phyloP scores from a whole-genome alignment of 345 rosid genomes.

The Durio zibethinus region DNA sequence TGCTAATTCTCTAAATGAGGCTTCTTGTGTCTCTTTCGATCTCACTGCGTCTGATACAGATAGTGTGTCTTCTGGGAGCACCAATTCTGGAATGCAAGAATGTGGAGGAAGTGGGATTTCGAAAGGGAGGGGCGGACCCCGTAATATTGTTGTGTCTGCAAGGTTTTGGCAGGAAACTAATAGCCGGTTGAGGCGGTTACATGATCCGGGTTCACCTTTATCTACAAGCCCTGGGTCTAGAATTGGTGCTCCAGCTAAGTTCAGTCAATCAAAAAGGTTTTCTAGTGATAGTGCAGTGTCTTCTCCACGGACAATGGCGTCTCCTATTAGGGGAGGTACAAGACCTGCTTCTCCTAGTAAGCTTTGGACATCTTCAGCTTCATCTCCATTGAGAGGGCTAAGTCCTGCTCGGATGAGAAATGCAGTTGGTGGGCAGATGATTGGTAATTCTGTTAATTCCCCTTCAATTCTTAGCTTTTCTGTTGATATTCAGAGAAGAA shows the following conservation, averaged over 20 bases:
- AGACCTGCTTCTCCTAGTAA: constrained; percentile 82
- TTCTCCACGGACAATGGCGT: constrained; percentile 62
- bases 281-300: constrained; percentile 47
- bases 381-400: constrained; percentile 56
- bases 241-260: constrained; percentile 49
- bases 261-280: constrained; percentile 60
- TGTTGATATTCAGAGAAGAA: constrained; percentile 82
- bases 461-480: constrained; percentile 89
- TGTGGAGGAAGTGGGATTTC: constrained; percentile 35
- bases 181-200: constrained; percentile 77
- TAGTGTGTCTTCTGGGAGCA: constrained; percentile 75
- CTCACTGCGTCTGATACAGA: constrained; percentile 72
- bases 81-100: constrained; percentile 51
- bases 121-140: constrained; percentile 41
- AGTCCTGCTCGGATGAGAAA: constrained; percentile 75
- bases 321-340: constrained; percentile 55
- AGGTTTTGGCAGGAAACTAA: constrained; percentile 97
- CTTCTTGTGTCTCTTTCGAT: constrained; percentile 44
- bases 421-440: constrained; percentile 33
- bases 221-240: constrained; percentile 58
- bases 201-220: constrained; percentile 77
- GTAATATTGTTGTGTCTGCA: constrained; percentile 52
- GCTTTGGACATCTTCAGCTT: constrained; percentile 57
- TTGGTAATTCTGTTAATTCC: constrained; percentile 38
- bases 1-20: constrained; percentile 41